Base-by-base conservation (phyloP, 768 basidiomycete genomes). In the Hydnomerulius pinastri region DNA sequence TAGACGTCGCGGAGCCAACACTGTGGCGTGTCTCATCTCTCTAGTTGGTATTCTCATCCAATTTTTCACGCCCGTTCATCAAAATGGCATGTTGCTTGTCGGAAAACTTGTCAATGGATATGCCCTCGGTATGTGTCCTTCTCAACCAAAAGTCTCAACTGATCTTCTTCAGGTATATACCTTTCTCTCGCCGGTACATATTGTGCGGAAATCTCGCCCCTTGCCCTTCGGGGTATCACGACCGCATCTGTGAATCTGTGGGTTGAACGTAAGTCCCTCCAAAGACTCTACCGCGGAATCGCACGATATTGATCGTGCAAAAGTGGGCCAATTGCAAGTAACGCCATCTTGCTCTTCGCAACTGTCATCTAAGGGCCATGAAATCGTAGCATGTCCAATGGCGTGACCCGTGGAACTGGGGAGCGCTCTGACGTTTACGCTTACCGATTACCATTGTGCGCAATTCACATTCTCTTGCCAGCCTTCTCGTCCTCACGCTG, bases 151-250 rank as follows among this genome's bases (percentile, higher is more conserved):
- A 23, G 9, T 37, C 25, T 8, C 23, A n/a, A n/a, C n/a, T 51
- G 13, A 21, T 12, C 17, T 39, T 2, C 1, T 42, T 4, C 25
- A 58, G 64, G 63, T 2, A 58, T 65, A 56, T 66, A 44, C 20
- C 46, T 66, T 15, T 66, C 64, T 2, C 53, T 53, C 39, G 58
- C 63, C 0, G 56, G 61, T 25, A 42, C 48, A 28, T 65, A 63
- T 9, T 65, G 64, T 30, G 64, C 64, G 6, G 63, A 65, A 21
- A 58, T 65, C 15, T 64, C 63, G n/a, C 63, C 63, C 8, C 63
- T 64, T 32, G 60, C 63, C 23, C 27, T 65, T 6, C 54, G 63
- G 12, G 58, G 64, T 32, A 48, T 64, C 37, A 64, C 58, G 6
- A 64, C 63, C 3, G 63, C 61, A 5, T 44, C 43, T 18, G 56